A percentile compares a stretch with the other conserved stretches of the same genome.
These are phyloP conservation scores for Nasturtium officinale DNA, from an alignment of 345 rosid genomes.

Conservation along the genomic window DNA sequence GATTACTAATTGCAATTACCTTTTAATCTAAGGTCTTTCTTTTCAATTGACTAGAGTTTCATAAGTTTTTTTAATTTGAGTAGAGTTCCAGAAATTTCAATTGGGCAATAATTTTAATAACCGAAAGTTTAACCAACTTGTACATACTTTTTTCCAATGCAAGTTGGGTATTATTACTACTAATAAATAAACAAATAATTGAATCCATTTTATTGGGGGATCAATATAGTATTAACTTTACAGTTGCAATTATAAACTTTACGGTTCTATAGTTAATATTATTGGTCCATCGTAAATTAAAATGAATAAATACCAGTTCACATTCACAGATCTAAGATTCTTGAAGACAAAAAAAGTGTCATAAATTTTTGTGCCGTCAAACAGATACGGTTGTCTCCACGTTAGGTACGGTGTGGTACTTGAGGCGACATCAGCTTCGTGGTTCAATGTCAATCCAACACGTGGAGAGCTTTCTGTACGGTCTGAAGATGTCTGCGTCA, in stretches of 20 bases:
- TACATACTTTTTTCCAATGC: neutral
- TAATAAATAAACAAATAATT: slow-evolving; percentile 33
- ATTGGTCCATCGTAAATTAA: slow-evolving; percentile 1
- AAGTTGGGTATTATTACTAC: slow-evolving; percentile 30
- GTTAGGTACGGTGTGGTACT: slow-evolving; percentile 47
- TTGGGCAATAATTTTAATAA: slow-evolving; percentile 6
- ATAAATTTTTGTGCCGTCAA: slow-evolving; percentile 31
- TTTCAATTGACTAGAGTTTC: neutral
- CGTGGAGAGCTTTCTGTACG: slow-evolving; percentile 40
- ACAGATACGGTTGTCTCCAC: slow-evolving; percentile 45
- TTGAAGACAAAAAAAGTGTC: slow-evolving; percentile 32
- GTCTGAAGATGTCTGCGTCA: slow-evolving; percentile 30
- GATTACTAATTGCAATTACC: neutral
- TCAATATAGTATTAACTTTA: slow-evolving; percentile 26
- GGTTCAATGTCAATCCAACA: slow-evolving; percentile 32
- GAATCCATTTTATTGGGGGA: slow-evolving; percentile 22
- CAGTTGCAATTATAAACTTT: slow-evolving; percentile 19
- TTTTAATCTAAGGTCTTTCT: neutral
- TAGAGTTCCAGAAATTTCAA: neutral
- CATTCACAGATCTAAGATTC: slow-evolving; percentile 28
- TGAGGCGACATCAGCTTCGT: slow-evolving; percentile 35
- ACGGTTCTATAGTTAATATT: neutral
- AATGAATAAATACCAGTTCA: neutral
- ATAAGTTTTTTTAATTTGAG: neutral
- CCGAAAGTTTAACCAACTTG: slow-evolving; percentile 25